Percentiles rank a stretch among this genome's conserved stretches.
These are phyloP conservation scores for Spathaspora passalidarum DNA, from an alignment of 805 yeast genomes.

Conservation along the genomic window DNA sequence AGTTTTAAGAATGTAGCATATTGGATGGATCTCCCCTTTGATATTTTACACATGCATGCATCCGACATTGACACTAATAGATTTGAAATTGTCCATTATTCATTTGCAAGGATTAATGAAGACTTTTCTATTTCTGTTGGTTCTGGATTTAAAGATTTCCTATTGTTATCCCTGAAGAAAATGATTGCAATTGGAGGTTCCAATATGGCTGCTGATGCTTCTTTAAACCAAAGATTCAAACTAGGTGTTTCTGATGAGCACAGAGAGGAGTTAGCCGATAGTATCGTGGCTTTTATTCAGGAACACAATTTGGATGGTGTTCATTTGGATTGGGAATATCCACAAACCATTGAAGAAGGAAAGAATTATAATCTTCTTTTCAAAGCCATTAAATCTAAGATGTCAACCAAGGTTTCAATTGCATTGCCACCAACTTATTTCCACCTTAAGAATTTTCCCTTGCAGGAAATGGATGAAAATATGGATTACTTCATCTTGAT, in stretches of 20 bases:
- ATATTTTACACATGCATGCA: slow-evolving; percentile 11
- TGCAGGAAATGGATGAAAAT: slow-evolving; percentile 13
- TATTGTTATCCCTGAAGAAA: slow-evolving; percentile 12
- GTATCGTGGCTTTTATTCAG: slow-evolving; percentile 11
- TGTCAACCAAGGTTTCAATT: slow-evolving; percentile 13
- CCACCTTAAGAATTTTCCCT: slow-evolving; percentile 15
- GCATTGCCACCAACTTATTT: slow-evolving; percentile 17
- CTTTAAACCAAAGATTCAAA: slow-evolving; percentile 13
- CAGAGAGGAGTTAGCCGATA: slow-evolving; percentile 14
- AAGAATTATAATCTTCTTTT: slow-evolving; percentile 13
- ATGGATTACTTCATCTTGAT: slow-evolving; percentile 16
- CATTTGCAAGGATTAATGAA: slow-evolving; percentile 12
- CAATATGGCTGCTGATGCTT: slow-evolving; percentile 14
- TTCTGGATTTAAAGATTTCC: slow-evolving; percentile 2
- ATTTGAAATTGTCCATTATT: slow-evolving; percentile 15
- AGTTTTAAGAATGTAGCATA: slow-evolving; percentile 14
- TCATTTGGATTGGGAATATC: slow-evolving; percentile 22
- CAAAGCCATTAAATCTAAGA: slow-evolving; percentile 10
- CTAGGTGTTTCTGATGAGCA: slow-evolving; percentile 9
- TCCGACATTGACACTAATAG: not conserved
- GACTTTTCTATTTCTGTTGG: slow-evolving; percentile 12
- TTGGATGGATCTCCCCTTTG: slow-evolving; percentile 13
- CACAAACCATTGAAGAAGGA: slow-evolving; percentile 13
- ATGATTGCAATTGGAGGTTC: slow-evolving; percentile 17
- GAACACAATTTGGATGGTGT: slow-evolving; percentile 16